Evolutionary conservation across 768 basidiomycete genomes (phyloP).

Genomic region (Chlorophyllum brunneum): DNA sequence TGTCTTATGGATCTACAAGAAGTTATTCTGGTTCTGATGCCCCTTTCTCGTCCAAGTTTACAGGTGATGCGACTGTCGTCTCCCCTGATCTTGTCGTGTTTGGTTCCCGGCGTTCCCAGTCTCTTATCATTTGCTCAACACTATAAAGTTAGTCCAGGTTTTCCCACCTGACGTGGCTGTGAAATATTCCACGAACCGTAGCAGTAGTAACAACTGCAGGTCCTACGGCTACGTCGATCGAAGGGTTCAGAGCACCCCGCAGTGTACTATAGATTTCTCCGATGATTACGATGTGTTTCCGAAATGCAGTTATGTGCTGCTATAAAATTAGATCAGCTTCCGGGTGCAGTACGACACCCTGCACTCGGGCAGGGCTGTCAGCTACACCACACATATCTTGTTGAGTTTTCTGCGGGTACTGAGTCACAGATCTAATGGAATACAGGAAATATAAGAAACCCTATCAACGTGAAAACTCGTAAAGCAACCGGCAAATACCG

Average conservation of each 20-base stretch:
- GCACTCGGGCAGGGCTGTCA: too few relatives aligned
- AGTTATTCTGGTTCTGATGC: neutral
- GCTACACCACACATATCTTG: too few relatives aligned
- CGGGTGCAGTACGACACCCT: too few relatives aligned
- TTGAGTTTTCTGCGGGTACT: too few relatives aligned
- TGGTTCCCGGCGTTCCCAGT: constrained; percentile 18
- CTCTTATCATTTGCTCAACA: constrained; percentile 25
- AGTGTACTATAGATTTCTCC: neutral
- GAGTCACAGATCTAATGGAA: too few relatives aligned
- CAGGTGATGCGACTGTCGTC: constrained; percentile 31
- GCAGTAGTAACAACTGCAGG: neutral
- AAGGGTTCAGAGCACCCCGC: neutral
- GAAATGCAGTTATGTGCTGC: neutral
- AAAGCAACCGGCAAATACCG: too few relatives aligned
- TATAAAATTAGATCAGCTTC: too few relatives aligned
- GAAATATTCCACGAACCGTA: neutral
- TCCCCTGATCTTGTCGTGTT: constrained; percentile 74
- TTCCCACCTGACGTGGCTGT: constrained; percentile 9
- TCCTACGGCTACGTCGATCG: neutral
- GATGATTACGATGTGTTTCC: neutral
- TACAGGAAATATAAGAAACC: too few relatives aligned
- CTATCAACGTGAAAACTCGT: too few relatives aligned
- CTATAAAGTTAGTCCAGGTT: constrained; percentile 44
- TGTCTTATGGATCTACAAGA: neutral
- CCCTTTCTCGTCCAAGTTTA: constrained; percentile 10